phyloP scores from a whole-genome alignment of 352 stramenopile genomes.

The Globisporangium paddicum region DNA sequence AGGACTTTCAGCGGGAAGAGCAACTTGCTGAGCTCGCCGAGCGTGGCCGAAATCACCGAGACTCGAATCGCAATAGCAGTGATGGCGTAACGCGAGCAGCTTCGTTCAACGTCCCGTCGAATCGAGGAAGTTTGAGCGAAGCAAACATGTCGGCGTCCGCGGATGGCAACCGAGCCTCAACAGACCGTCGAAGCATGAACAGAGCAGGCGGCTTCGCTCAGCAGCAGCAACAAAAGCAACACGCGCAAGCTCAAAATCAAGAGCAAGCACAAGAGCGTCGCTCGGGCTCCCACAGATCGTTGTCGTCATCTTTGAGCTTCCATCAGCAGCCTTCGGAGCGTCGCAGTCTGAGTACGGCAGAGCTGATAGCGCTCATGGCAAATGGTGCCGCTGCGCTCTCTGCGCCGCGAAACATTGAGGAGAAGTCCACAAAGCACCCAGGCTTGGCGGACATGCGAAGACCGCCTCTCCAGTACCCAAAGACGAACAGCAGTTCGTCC shows the following conservation, averaged over 20 bases:
- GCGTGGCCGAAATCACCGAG: conserved; percentile 16
- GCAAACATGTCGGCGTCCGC: background rate
- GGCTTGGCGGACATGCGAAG: conserved; percentile 7
- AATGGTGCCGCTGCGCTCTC: background rate
- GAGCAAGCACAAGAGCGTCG: background rate
- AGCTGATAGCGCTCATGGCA: background rate
- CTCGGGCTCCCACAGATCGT: background rate
- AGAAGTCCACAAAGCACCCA: background rate
- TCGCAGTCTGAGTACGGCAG: background rate
- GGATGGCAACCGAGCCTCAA: background rate
- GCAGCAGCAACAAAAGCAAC: background rate
- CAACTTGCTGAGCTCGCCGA: conserved; percentile 7
- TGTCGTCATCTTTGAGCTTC: background rate
- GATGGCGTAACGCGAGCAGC: background rate
- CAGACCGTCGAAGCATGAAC: background rate
- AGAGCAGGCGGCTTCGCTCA: background rate
- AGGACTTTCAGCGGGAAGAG: conserved; percentile 21
- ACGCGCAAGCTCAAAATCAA: too few relatives aligned
- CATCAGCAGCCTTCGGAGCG: conserved; percentile 1
- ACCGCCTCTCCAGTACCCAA: conserved; percentile 4
- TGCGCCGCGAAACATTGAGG: background rate
- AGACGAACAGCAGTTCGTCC: conserved; percentile 7
- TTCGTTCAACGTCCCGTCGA: conserved; percentile 1
- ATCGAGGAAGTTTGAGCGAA: background rate
- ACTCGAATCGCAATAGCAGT: conserved; percentile 12